Conservation (phyloP, 108 stramenopile species). For the Nitzschia putrida region DNA sequence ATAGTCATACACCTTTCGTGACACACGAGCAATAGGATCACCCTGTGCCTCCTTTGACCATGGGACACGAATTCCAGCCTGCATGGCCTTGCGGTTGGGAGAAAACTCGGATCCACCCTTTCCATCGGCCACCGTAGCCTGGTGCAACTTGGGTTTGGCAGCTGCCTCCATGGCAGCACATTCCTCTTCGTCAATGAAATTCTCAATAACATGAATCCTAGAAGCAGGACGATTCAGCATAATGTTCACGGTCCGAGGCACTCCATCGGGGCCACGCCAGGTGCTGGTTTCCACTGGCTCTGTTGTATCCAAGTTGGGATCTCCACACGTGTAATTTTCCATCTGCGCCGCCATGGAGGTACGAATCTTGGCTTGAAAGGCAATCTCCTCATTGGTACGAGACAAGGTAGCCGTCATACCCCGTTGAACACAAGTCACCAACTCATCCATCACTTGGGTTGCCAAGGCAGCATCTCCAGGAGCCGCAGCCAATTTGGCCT, state of each 20-base stretch:
- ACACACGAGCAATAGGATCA: constrained; percentile 62
- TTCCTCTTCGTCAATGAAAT: constrained; percentile 83
- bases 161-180: constrained; percentile 74
- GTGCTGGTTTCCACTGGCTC: constrained; percentile 31
- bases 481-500: constrained; percentile 11
- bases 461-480: constrained; percentile 7
- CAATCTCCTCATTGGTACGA: constrained; percentile 66
- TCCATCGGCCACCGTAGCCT: constrained; percentile 84
- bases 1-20: constrained; percentile 77
- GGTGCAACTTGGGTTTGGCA: constrained; percentile 56
- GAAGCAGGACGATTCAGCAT: constrained; percentile 64
- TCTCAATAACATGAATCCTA: constrained; percentile 70
- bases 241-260: constrained; percentile 44
- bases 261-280: constrained; percentile 42
- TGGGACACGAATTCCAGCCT: constrained; percentile 71
- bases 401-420: constrained; percentile 30
- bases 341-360: constrained; percentile 53
- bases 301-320: constrained; percentile 56
- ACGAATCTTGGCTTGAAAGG: constrained; percentile 61
- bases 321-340: constrained; percentile 86
- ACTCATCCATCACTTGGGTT: constrained; percentile 19
- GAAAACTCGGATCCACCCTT: constrained; percentile 67
- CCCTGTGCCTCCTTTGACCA: constrained; percentile 64
- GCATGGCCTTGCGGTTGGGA: constrained; percentile 76
- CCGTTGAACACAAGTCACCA: constrained; percentile 40